Percentiles rank a stretch among this genome's conserved stretches.
These are phyloP conservation scores for Nemania sp. DNA, from an alignment of 2,329 filamentous ascomycete species.

Conservation along the genomic window DNA sequence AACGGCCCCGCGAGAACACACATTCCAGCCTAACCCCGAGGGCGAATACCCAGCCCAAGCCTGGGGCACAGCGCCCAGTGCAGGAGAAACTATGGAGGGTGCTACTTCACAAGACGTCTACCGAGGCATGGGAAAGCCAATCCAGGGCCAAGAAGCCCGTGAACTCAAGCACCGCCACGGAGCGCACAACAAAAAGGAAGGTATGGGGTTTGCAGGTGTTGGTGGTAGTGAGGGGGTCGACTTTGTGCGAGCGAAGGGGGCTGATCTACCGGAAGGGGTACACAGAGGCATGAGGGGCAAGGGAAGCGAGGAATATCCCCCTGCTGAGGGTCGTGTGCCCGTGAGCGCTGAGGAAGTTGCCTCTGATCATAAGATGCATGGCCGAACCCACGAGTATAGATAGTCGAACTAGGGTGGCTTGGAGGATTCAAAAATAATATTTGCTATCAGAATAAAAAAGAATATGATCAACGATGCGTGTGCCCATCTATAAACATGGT, in stretches of 20 bases:
- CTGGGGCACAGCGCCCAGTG: conserved; percentile 45
- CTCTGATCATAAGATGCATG: conserved; percentile 37
- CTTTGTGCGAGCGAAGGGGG: conserved; percentile 46
- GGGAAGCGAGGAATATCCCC: conserved; percentile 41
- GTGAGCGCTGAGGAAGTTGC: conserved; percentile 46
- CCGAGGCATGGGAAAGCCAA: conserved; percentile 58
- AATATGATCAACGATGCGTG: neutral
- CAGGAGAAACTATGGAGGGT: conserved; percentile 57
- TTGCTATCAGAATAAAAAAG: conserved; percentile 6
- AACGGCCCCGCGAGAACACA: conserved; percentile 65
- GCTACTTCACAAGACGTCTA: conserved; percentile 61
- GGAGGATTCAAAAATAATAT: conserved; percentile 3
- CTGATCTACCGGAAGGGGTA: conserved; percentile 51
- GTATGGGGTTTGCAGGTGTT: conserved; percentile 55
- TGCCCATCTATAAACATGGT: neutral
- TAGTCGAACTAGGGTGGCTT: conserved; percentile 19
- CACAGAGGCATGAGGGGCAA: conserved; percentile 45
- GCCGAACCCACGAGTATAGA: conserved; percentile 38
- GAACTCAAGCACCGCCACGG: conserved; percentile 55
- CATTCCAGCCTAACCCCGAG: conserved; percentile 56
- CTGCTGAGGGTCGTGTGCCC: conserved; percentile 46
- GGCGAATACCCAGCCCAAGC: conserved; percentile 54
- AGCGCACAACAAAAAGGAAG: conserved; percentile 54
- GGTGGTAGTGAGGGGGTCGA: conserved; percentile 51
- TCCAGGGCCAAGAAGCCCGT: conserved; percentile 56